Base-by-base conservation (phyloP, 2,329 filamentous ascomycete genomes). In the Rugonectria rugulosa region DNA sequence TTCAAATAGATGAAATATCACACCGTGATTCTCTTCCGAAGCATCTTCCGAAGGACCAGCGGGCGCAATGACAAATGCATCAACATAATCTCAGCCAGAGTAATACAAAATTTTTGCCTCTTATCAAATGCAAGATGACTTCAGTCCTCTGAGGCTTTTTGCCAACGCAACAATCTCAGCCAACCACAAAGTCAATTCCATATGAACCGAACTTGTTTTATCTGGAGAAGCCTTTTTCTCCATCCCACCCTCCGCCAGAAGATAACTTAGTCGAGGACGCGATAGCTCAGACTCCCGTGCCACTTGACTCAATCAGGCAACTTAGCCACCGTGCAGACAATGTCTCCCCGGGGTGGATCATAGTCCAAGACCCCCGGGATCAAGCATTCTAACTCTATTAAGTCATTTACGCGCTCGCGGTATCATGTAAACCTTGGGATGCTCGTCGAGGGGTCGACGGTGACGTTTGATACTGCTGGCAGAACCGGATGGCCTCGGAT, bases 251-350 rank as follows among this genome's bases (percentile, higher is more conserved):
- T 27, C 24, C 34, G 34, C 34, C n/a, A n/a, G n/a, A n/a, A n/a
- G n/a, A 21, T 38, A 9, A n/a, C n/a, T 50, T 19, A 24, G 31
- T 50, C 47, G 27, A n/a, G n/a, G n/a, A 26, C 14, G 37, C 31
- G 37, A 38, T 41, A 44, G 19, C 8, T 19, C 6, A n/a, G 19
- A 34, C 48, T 48, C 46, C 34, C 45, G 34, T 10, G 19, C 20
- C 55, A n/a, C n/a, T n/a, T n/a, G 61, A 34, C 63, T 38, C 11
- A 9, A 51, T 66, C 5, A 8, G 62, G 66, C 41, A 68, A 67
- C 23, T 54, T 68, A 68, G 44, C 64, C 66, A 67, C 66, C 51
- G 58, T 61, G 62, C 29, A 24, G 20, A 21, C 10, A 12, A 32
- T 14, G 29, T 9, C 29, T 14, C 29, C 5, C n/a, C n/a, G n/a